Conservation (phyloP, 2,329 filamentous ascomycete genomes). For the Curvularia spicifera region DNA sequence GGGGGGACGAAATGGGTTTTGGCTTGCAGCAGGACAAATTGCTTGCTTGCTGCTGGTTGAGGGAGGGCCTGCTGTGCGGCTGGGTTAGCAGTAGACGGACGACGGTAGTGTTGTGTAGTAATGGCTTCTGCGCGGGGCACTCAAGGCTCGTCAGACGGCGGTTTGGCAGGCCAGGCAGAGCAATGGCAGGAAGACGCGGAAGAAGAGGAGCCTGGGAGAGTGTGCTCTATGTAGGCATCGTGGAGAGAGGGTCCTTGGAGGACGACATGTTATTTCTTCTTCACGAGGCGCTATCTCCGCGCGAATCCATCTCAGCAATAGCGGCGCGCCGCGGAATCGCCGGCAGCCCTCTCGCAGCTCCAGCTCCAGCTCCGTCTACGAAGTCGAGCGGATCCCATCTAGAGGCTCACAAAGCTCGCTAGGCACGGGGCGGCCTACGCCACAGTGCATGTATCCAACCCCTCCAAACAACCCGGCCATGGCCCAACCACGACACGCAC, state of each 20-base stretch:
- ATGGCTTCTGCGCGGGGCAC: neutral
- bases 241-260: slow-evolving; percentile 1
- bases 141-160: neutral
- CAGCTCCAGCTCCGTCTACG: slow-evolving; percentile 1
- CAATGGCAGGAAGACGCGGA: neutral
- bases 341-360: slow-evolving; percentile 23
- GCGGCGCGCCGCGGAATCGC: slow-evolving; percentile 29
- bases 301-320: slow-evolving; percentile 23
- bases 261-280: slow-evolving; percentile 16
- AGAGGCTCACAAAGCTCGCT: slow-evolving; percentile 25
- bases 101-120: neutral
- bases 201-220: neutral
- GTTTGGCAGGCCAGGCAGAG: neutral
- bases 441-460: slow-evolving; percentile 21
- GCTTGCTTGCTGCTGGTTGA: neutral
- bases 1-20: neutral
- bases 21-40: neutral
- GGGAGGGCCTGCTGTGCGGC: neutral
- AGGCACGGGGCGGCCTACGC: slow-evolving; percentile 18
- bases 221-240: slow-evolving; percentile 1
- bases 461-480: neutral
- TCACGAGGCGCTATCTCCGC: slow-evolving; percentile 25
- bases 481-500: neutral
- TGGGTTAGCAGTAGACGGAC: neutral
- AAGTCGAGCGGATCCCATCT: slow-evolving; percentile 14